Conservation (phyloP, 371 early-diverging fungal genomes). For the Mucor sp. region DNA sequence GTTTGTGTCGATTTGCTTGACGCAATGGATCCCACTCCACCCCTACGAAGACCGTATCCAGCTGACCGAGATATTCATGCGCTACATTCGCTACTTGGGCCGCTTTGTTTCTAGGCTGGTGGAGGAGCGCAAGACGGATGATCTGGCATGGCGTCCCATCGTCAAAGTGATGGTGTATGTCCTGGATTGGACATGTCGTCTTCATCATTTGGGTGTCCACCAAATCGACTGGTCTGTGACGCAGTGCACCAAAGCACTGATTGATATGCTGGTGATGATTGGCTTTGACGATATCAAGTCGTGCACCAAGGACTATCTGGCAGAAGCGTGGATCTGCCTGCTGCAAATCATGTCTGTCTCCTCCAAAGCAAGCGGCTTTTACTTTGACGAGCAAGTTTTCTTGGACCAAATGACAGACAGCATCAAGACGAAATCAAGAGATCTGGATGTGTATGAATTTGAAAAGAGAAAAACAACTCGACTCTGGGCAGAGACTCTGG, state of each 20-base stretch:
- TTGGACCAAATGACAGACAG: slow-evolving; percentile 7
- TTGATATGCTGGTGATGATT: slow-evolving; percentile 16
- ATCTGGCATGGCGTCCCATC: slow-evolving; percentile 8
- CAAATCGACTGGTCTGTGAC: slow-evolving; percentile 11
- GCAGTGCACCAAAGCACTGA: slow-evolving; percentile 7
- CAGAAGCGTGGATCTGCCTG: slow-evolving; percentile 22
- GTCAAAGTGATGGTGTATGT: slow-evolving; percentile 10
- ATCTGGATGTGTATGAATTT: not conserved
- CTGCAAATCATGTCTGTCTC: slow-evolving; percentile 25
- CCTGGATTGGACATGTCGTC: slow-evolving; percentile 28
- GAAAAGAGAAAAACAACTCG: slow-evolving; percentile 11
- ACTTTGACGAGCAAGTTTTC: slow-evolving; percentile 10
- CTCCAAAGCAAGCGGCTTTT: slow-evolving; percentile 3
- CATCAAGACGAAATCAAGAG: not conserved
- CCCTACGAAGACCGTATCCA: not conserved
- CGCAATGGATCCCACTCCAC: slow-evolving; percentile 13
- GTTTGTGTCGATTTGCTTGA: slow-evolving; percentile 20
- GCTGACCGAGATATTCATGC: not conserved
- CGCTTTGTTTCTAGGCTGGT: not conserved
- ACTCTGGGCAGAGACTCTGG: slow-evolving; percentile 12
- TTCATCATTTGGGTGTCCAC: slow-evolving; percentile 14
- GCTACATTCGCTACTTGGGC: slow-evolving; percentile 2
- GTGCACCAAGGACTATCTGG: not conserved
- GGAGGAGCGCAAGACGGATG: not conserved
- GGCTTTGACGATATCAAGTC: slow-evolving; percentile 8